Percentiles rank a stretch among this genome's conserved stretches.
Evolutionary conservation across 73 alveolate species (phyloP).

Genomic region (Paramecium tetraurelia): DNA sequence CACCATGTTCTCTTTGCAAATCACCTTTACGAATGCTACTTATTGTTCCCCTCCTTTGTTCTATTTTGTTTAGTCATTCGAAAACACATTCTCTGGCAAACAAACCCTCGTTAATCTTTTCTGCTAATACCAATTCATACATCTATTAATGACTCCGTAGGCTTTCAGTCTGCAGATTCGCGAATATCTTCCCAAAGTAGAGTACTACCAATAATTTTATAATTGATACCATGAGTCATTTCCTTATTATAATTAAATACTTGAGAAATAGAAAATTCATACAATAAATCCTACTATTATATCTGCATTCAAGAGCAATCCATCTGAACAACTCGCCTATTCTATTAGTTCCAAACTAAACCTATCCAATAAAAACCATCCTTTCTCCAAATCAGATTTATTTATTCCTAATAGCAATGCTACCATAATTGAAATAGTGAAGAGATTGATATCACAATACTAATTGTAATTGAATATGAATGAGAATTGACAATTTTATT

Average conservation of each 20-base stretch:
- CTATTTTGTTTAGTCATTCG: slow-evolving; percentile 3
- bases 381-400: no score
- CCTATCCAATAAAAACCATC: no score
- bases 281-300: slow-evolving; percentile 14
- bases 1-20: not conserved
- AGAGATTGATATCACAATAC: no score
- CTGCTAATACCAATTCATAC: not conserved
- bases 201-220: not conserved
- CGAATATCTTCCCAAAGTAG: not conserved
- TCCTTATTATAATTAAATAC: not conserved
- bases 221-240: slow-evolving; percentile 17
- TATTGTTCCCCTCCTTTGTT: not conserved
- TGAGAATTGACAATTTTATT: not conserved
- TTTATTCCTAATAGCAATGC: no score
- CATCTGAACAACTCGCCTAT: no score
- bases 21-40: not conserved
- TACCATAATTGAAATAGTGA: no score
- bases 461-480: no score
- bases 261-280: not conserved
- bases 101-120: not conserved
- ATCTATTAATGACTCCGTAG: not conserved
- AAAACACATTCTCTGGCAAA: not conserved
- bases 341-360: no score
- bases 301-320: slow-evolving; percentile 35
- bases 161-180: not conserved